Conservation (phyloP, 768 basidiomycete species). For the Boletus vinaceobasis region DNA sequence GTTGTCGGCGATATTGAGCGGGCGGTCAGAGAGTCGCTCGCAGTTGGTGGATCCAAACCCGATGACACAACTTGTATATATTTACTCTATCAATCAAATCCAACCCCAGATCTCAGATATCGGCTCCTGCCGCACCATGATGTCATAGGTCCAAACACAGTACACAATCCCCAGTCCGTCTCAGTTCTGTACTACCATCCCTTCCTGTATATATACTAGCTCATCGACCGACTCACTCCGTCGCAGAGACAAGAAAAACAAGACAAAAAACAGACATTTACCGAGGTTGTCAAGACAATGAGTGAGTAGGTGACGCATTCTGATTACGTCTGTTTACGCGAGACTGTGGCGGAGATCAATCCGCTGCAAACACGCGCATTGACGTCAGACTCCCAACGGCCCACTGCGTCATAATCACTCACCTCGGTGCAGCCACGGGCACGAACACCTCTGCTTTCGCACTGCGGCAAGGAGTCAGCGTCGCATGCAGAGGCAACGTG, state of each 20-base stretch:
- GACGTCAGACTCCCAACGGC: constrained; percentile 25
- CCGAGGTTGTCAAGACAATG: constrained; percentile 34
- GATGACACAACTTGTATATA: constrained; percentile 39
- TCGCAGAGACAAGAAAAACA: background rate
- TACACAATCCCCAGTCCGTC: background rate
- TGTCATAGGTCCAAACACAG: constrained; percentile 22
- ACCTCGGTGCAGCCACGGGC: constrained; percentile 86
- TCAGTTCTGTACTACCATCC: background rate
- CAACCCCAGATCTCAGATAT: constrained; percentile 36
- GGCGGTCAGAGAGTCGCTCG: constrained; percentile 16
- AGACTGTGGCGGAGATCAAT: constrained; percentile 59
- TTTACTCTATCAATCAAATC: constrained; percentile 27
- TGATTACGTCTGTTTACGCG: constrained; percentile 38
- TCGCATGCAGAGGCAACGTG: constrained; percentile 13
- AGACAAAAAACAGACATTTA: background rate
- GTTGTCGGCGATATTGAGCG: constrained; percentile 12
- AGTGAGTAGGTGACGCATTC: constrained; percentile 25
- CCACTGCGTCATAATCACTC: constrained; percentile 30
- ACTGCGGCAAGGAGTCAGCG: constrained; percentile 38
- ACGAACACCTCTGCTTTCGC: constrained; percentile 81
- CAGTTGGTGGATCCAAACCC: constrained; percentile 25
- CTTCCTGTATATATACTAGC: too few species aligned
- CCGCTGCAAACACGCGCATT: constrained; percentile 38
- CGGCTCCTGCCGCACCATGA: constrained; percentile 29
- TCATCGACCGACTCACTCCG: background rate